phyloP scores from a whole-genome alignment of 257 asterid species.

The Rhazya stricta region DNA sequence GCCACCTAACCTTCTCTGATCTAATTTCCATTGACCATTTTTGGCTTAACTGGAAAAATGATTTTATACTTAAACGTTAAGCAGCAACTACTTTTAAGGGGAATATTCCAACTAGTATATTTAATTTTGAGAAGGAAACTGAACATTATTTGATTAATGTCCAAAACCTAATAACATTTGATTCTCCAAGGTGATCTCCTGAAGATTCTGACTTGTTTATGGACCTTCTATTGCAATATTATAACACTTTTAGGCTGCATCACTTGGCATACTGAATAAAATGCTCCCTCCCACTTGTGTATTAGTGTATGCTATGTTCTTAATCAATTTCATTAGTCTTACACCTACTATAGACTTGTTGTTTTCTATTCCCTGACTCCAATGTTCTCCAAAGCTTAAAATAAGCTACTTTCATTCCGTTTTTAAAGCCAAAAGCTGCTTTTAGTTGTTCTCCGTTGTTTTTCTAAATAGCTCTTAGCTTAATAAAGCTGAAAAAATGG shows the following conservation, averaged over 20 bases:
- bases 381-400: too few relatives aligned
- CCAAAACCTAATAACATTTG: background rate
- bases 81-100: background rate
- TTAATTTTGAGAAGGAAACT: background rate
- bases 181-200: background rate
- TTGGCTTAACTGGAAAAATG: background rate
- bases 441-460: too few relatives aligned
- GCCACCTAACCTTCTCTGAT: background rate
- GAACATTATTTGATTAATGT: background rate
- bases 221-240: background rate
- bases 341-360: background rate
- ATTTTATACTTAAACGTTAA: background rate
- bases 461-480: too few relatives aligned
- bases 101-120: background rate
- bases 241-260: background rate
- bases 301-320: background rate
- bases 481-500: too few relatives aligned
- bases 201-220: background rate
- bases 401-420: too few relatives aligned
- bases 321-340: background rate
- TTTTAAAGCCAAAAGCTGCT: too few relatives aligned
- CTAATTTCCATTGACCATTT: background rate
- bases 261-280: background rate
- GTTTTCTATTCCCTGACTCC: background rate
- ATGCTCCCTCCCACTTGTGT: background rate